These are phyloP conservation scores for Eudorina sp. DNA, from an alignment of 139 green algal species.

Conservation along the genomic window DNA sequence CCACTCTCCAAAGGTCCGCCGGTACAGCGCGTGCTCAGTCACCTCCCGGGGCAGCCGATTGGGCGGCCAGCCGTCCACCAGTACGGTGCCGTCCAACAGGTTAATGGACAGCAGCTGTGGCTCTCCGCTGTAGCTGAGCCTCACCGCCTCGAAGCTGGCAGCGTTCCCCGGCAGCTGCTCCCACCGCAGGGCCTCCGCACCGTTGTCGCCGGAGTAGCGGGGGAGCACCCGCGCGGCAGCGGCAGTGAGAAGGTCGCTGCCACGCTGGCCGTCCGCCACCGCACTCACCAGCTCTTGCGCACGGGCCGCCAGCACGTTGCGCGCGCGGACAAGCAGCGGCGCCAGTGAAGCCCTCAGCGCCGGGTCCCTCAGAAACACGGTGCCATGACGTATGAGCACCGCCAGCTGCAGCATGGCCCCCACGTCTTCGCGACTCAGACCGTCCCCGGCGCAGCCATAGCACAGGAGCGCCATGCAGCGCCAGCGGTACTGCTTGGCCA, in stretches of 20 bases:
- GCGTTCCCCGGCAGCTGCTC: background rate
- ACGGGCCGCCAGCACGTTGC: constrained; percentile 39
- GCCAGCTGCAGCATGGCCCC: constrained; percentile 36
- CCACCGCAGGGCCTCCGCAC: background rate
- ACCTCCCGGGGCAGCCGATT: constrained; percentile 60
- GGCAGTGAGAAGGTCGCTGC: constrained; percentile 1
- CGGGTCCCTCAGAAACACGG: constrained; percentile 42
- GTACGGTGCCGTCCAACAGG: constrained; percentile 60
- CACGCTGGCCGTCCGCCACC: background rate
- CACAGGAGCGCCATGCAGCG: constrained; percentile 48
- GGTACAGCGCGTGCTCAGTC: constrained; percentile 63
- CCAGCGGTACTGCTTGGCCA: constrained; percentile 51
- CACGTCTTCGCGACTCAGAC: constrained; percentile 29
- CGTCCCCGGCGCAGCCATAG: constrained; percentile 11
- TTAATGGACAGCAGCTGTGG: constrained; percentile 64
- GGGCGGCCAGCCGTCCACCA: constrained; percentile 59
- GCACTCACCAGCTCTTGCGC: background rate
- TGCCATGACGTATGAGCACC: constrained; percentile 56
- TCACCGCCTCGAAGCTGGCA: constrained; percentile 56
- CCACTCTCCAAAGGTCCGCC: constrained; percentile 61
- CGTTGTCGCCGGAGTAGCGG: no score
- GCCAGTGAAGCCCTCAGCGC: background rate
- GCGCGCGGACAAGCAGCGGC: constrained; percentile 42
- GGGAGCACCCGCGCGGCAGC: background rate
- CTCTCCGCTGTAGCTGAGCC: constrained; percentile 2